phyloP scores from a whole-genome alignment of 1,284 basidiomycete genomes.

The Xerocomus nothofagi region DNA sequence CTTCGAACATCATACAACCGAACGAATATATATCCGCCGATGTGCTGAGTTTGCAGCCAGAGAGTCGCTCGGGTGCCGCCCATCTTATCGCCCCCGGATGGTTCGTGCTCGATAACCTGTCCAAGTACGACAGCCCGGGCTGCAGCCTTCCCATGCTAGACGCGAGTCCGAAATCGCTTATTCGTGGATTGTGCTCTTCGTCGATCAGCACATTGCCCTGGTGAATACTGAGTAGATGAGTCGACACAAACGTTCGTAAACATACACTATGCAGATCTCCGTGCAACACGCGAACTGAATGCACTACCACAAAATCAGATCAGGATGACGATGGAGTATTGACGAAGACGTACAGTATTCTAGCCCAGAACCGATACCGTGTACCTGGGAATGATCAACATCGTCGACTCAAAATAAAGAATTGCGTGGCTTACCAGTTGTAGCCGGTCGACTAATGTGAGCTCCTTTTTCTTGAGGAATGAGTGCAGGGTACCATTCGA shows the following conservation, averaged over 20 bases:
- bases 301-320: conserved; percentile 11
- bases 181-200: background rate
- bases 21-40: conserved; percentile 12
- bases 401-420: background rate
- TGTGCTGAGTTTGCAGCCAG: background rate
- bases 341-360: conserved; percentile 3
- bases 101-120: background rate
- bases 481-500: conserved; percentile 4
- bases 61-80: conserved; percentile 10
- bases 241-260: too few relatives aligned
- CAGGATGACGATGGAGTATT: fast-evolving
- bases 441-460: background rate
- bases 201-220: conserved; percentile 15
- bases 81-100: conserved; percentile 1
- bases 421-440: background rate
- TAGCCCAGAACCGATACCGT: conserved; percentile 2
- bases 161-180: conserved; percentile 12
- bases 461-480: background rate
- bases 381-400: background rate
- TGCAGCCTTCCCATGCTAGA: conserved; percentile 1
- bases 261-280: conserved; percentile 11
- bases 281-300: conserved; percentile 8
- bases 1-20: conserved; percentile 13
- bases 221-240: too few relatives aligned
- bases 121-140: conserved; percentile 5